Base-by-base conservation (phyloP, 805 yeast species). In the Ogataea salicorniae region DNA sequence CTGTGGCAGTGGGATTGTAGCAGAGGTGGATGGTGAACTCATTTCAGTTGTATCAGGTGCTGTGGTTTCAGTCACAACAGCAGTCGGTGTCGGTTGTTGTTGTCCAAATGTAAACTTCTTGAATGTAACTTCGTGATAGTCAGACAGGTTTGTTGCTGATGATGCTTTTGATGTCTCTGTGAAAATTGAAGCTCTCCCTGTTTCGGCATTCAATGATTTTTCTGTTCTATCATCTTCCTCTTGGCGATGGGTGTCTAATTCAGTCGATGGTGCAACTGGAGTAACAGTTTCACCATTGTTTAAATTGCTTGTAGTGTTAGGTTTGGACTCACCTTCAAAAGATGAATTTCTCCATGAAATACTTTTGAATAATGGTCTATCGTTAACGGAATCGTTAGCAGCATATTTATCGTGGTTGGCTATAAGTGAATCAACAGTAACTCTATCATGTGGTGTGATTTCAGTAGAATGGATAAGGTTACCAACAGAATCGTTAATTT, bases 401-500 rank as follows among this genome's bases (percentile, higher is more conserved):
- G 26, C 15, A 7, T 23, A 49, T 2, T 43, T 29, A 15, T 53
- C 60, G 35, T 51, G 51, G 13, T 43, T 43, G 7, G 53, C 52
- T 20, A 54, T 48, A 26, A 57, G 37, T 1, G 59, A 52, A 40
- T 52, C 52, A 16, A 50, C 58, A 13, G 58, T 50, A 4, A 53
- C 42, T 36, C 56, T 46, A 37, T 57, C 62, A 16, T 46, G 42
- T n/a, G 56, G 51, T 4, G 56, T 49, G 16, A 54, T 48, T 26
- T 57, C 54, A 2, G 56, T 53, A 9, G 59, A 50, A 31, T 58
- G 55, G 9, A 53, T 51, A 40, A 56, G 38, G 37, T 54, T 56
- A 2, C 60, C 62, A 18, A 60, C 57, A 13, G 66, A 61, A 41
- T 60, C 63, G 47, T 66, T 62, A 29, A 50, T 51, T 39, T 55